Percentiles rank a stretch among this genome's conserved stretches.
These are phyloP conservation scores for Starmerella cellae DNA, from an alignment of 805 yeast species.

Conservation along the genomic window DNA sequence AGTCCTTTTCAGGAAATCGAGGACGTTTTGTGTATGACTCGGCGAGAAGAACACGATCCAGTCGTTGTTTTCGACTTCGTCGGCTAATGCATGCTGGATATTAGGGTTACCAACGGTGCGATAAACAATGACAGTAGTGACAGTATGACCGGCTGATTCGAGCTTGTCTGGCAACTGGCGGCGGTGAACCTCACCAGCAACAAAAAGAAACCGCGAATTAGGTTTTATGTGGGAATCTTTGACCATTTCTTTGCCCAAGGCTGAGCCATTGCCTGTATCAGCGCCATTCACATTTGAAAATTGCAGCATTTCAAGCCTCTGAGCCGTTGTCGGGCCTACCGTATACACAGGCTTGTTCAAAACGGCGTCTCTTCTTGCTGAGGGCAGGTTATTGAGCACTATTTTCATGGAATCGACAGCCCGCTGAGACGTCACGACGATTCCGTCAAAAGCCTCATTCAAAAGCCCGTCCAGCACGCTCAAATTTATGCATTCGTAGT, in stretches of 20 bases:
- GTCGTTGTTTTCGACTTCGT: constrained; percentile 20
- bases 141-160: constrained; percentile 30
- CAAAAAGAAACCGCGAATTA: constrained; percentile 35
- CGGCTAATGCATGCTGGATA: constrained; percentile 29
- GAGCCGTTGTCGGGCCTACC: constrained; percentile 81
- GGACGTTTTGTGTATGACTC: constrained; percentile 62
- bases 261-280: constrained; percentile 62
- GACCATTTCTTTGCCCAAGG: constrained; percentile 51
- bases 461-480: constrained; percentile 31
- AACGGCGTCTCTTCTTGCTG: neutral
- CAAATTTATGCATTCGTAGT: constrained; percentile 46
- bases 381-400: constrained; percentile 25
- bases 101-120: constrained; percentile 44
- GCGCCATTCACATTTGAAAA: constrained; percentile 64
- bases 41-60: constrained; percentile 90
- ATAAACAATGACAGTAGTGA: constrained; percentile 55
- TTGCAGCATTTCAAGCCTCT: constrained; percentile 45
- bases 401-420: constrained; percentile 66
- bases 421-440: constrained; percentile 79
- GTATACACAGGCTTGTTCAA: constrained; percentile 47
- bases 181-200: constrained; percentile 76
- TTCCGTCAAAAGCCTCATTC: constrained; percentile 30
- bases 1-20: constrained; percentile 32
- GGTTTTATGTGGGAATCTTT: constrained; percentile 14
- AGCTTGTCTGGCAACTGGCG: constrained; percentile 66